Percentiles rank a stretch among this genome's conserved stretches.
phyloP scores from a whole-genome alignment of 352 stramenopile genomes.

The Phytophthora sojae region DNA sequence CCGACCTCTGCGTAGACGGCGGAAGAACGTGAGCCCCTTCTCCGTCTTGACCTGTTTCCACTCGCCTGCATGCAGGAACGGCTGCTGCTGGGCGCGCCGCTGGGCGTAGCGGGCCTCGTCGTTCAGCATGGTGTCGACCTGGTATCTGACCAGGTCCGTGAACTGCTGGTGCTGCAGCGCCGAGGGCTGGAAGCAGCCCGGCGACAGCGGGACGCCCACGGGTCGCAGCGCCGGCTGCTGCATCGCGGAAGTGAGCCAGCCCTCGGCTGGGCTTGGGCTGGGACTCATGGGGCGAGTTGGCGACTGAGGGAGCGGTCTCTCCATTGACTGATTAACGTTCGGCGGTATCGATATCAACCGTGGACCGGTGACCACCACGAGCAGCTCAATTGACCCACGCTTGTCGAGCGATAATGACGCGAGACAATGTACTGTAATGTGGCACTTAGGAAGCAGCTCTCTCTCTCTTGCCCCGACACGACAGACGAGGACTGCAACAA shows the following conservation, averaged over 20 bases:
- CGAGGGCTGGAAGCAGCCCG: slow-evolving; percentile 39
- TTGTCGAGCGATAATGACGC: slow-evolving; percentile 23
- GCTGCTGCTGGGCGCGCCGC: slow-evolving; percentile 31
- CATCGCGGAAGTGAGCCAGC: background rate
- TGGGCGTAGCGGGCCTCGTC: slow-evolving; percentile 34
- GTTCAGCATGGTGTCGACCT: slow-evolving; percentile 42
- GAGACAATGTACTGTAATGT: slow-evolving; percentile 16
- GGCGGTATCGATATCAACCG: background rate
- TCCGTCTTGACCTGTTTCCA: slow-evolving; percentile 56
- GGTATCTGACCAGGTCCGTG: slow-evolving; percentile 35
- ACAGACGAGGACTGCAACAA: slow-evolving; percentile 9
- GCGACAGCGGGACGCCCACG: slow-evolving; percentile 35
- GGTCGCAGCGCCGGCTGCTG: slow-evolving; percentile 18
- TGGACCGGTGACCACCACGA: background rate
- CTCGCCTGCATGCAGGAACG: slow-evolving; percentile 45
- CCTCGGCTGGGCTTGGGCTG: background rate
- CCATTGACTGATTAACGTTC: background rate
- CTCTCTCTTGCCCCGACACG: background rate
- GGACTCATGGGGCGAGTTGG: slow-evolving; percentile 8
- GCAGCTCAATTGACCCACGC: slow-evolving; percentile 4
- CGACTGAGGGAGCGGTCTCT: slow-evolving; percentile 4
- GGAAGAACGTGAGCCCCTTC: slow-evolving; percentile 54
- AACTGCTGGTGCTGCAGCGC: slow-evolving; percentile 45
- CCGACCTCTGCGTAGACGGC: slow-evolving; percentile 35
- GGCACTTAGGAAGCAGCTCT: slow-evolving; percentile 1